Conservation (phyloP, 139 green algal genomes). For the Zygnema cylindricum region DNA sequence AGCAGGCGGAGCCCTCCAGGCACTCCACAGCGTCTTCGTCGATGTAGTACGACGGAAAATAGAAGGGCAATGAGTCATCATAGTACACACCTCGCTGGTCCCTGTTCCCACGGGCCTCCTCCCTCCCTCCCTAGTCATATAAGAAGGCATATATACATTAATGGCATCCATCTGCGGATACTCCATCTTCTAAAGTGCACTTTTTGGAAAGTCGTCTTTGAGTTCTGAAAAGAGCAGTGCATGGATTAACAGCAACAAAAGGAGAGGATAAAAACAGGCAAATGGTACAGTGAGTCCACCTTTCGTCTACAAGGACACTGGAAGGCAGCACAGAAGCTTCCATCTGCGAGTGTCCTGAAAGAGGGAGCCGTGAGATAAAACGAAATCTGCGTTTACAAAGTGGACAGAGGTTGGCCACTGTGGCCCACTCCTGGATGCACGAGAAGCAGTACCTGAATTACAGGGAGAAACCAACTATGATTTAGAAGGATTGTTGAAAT, state of each 20-base stretch:
- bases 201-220: no score
- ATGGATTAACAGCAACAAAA: not conserved
- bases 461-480: no score
- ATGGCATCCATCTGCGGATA: no score
- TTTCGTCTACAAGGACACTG: slow-evolving; percentile 21
- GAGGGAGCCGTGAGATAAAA: slow-evolving; percentile 13
- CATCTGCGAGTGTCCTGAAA: not conserved
- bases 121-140: no score
- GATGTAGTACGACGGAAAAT: slow-evolving; percentile 29
- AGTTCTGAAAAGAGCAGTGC: no score
- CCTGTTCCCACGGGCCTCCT: not conserved
- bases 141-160: no score
- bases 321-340: not conserved
- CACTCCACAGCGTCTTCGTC: slow-evolving; percentile 17
- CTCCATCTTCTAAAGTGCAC: no score
- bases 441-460: slow-evolving; percentile 26
- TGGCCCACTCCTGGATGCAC: slow-evolving; percentile 6
- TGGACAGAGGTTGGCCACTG: not conserved
- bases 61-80: slow-evolving; percentile 10
- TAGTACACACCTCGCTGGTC: slow-evolving; percentile 22
- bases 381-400: slow-evolving; percentile 5
- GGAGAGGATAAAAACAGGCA: not conserved
- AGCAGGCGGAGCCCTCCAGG: not conserved
- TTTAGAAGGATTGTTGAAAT: no score
- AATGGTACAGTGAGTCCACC: not conserved